These are phyloP conservation scores for Cordyceps tenuipes DNA, from an alignment of 2,329 filamentous ascomycete genomes.

Conservation along the genomic window DNA sequence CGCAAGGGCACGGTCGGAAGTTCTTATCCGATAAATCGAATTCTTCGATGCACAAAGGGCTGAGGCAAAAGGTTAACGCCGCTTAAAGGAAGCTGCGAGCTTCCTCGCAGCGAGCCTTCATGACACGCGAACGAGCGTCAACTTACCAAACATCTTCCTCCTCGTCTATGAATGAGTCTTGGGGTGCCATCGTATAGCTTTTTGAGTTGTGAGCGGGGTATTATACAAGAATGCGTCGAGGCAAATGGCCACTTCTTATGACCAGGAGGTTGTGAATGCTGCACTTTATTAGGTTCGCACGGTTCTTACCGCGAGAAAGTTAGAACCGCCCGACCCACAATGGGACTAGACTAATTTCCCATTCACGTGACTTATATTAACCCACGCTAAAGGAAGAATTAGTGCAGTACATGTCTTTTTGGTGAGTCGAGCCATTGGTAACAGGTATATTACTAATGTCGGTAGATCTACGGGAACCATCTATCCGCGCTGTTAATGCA, in stretches of 20 bases:
- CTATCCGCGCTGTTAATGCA: background rate
- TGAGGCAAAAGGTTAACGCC: conserved; percentile 31
- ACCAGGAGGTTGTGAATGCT: conserved; percentile 15
- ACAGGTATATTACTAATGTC: conserved; percentile 18
- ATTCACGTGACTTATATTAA: conserved; percentile 13
- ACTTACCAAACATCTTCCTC: conserved; percentile 62
- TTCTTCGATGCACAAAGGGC: conserved; percentile 96
- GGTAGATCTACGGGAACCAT: conserved; percentile 24
- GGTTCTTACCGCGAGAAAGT: conserved; percentile 2
- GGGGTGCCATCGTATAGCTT: conserved; percentile 49
- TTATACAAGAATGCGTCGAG: conserved; percentile 15
- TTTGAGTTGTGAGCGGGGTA: conserved; percentile 17
- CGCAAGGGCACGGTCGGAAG: conserved; percentile 93
- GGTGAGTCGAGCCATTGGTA: background rate
- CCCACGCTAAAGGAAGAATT: conserved; percentile 12
- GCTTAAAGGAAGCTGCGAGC: conserved; percentile 4
- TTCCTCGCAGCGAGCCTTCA: background rate
- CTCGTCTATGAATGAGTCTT: conserved; percentile 64
- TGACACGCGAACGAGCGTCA: background rate
- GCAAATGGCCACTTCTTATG: conserved; percentile 16
- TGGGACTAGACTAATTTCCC: background rate
- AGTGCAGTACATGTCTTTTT: background rate
- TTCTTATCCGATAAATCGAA: conserved; percentile 96
- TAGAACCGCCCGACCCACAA: background rate
- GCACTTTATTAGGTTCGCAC: conserved; percentile 6